phyloP scores from a whole-genome alignment of 1,284 basidiomycete genomes.

The Austropuccinia psidii region DNA sequence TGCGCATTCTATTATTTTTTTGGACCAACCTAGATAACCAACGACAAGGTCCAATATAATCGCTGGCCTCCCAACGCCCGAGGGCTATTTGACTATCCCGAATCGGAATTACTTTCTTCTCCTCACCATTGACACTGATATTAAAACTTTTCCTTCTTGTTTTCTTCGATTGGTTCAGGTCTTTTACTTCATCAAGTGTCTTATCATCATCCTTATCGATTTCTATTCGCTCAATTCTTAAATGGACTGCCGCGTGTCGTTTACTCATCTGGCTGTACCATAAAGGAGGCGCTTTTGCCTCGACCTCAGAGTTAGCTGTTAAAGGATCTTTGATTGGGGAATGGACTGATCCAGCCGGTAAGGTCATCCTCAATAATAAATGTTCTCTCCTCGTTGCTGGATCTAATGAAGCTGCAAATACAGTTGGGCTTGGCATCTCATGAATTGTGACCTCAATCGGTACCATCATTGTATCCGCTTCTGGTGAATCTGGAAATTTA shows the following conservation, averaged over 20 bases:
- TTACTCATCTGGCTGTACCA: constrained; percentile 52
- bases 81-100: constrained; percentile 27
- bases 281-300: constrained; percentile 58
- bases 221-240: constrained; percentile 18
- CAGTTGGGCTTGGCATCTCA: constrained; percentile 66
- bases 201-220: not conserved
- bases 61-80: constrained; percentile 16
- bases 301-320: constrained; percentile 60
- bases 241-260: not conserved
- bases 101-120: constrained; percentile 31
- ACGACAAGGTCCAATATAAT: constrained; percentile 13
- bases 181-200: constrained; percentile 3
- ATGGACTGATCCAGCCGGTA: constrained; percentile 74
- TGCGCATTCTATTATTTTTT: too few relatives aligned
- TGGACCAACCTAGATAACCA: constrained; percentile 25
- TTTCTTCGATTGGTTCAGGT: too few relatives aligned
- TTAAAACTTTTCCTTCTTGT: too few relatives aligned
- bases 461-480: constrained; percentile 41
- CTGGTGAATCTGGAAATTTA: constrained; percentile 38
- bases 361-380: constrained; percentile 63
- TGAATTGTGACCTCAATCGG: constrained; percentile 48
- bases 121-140: constrained; percentile 25
- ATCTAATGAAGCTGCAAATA: constrained; percentile 58
- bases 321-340: constrained; percentile 68
- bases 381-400: constrained; percentile 51